Percentiles rank a stretch among this genome's conserved stretches.
phyloP scores from a whole-genome alignment of 768 basidiomycete genomes.

The Auricularia sp. region DNA sequence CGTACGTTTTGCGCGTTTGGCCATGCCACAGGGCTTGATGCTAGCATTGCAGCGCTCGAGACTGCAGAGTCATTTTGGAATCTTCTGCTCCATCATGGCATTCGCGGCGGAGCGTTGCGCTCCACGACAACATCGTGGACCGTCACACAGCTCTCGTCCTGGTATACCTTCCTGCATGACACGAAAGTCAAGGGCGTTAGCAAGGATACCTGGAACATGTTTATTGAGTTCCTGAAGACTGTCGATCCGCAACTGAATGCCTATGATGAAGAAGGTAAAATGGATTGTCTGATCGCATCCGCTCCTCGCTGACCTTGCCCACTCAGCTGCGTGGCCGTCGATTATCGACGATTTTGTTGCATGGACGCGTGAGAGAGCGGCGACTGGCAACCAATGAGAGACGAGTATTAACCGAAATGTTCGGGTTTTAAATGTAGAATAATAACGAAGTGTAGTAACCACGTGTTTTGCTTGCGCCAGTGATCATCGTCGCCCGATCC shows the following conservation, averaged over 20 bases:
- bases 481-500: too few relatives aligned
- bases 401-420: too few relatives aligned
- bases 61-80: constrained; percentile 62
- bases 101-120: constrained; percentile 55
- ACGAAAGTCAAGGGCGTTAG: constrained; percentile 68
- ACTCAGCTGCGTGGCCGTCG: constrained; percentile 74
- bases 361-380: constrained; percentile 35
- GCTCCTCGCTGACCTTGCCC: neutral
- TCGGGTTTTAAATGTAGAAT: too few relatives aligned
- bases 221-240: constrained; percentile 66
- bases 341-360: constrained; percentile 78
- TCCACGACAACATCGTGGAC: constrained; percentile 44
- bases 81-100: constrained; percentile 64
- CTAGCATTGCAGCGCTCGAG: constrained; percentile 40
- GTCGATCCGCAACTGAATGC: constrained; percentile 63
- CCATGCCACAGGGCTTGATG: neutral
- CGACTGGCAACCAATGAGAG: neutral
- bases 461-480: too few relatives aligned
- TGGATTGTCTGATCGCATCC: neutral
- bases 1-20: constrained; percentile 33
- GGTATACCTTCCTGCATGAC: constrained; percentile 66
- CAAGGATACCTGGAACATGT: constrained; percentile 86
- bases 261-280: constrained; percentile 66
- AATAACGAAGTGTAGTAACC: too few relatives aligned
- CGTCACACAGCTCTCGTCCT: constrained; percentile 51